Evolutionary conservation across 371 early-diverging fungal species (phyloP).

Genomic region (Rhizopus sp.): DNA sequence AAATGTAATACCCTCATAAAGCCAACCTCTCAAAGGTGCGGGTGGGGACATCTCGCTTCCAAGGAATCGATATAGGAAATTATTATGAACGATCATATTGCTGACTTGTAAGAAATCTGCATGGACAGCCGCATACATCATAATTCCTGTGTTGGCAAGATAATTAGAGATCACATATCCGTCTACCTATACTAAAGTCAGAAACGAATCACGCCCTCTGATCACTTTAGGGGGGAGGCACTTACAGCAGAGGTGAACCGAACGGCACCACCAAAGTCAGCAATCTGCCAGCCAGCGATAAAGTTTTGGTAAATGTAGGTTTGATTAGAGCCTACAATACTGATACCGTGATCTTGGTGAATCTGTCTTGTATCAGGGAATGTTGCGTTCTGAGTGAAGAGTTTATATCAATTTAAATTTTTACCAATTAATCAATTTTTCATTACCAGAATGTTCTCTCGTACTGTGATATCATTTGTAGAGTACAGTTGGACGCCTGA

Average conservation of each 20-base stretch:
- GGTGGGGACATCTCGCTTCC: slow-evolving; percentile 21
- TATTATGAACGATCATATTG: slow-evolving; percentile 43
- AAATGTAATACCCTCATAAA: slow-evolving; percentile 47
- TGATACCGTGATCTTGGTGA: slow-evolving; percentile 44
- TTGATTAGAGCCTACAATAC: slow-evolving; percentile 38
- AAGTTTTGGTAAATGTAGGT: slow-evolving; percentile 50
- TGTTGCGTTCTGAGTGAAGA: slow-evolving; percentile 34
- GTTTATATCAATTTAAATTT: neutral
- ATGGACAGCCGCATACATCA: slow-evolving; percentile 45
- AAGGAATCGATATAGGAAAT: slow-evolving; percentile 42
- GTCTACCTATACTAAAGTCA: slow-evolving; percentile 26
- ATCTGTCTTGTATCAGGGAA: slow-evolving; percentile 35
- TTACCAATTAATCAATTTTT: neutral
- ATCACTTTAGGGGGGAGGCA: neutral
- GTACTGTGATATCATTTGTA: slow-evolving; percentile 41
- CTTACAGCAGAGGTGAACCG: slow-evolving; percentile 48
- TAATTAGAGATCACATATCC: slow-evolving; percentile 46
- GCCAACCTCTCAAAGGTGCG: slow-evolving; percentile 36
- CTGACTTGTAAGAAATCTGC: slow-evolving; percentile 42
- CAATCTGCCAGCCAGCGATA: slow-evolving; percentile 46
- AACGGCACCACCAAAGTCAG: slow-evolving; percentile 45
- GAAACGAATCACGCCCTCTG: neutral
- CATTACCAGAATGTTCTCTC: slow-evolving; percentile 41
- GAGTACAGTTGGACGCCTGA: slow-evolving; percentile 42
- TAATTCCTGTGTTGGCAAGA: slow-evolving; percentile 42